Evolutionary conservation across 495 filamentous ascomycete species (phyloP), one percentile per base, ranked within the genome.

Genomic region (Aspergillus ostianus): DNA sequence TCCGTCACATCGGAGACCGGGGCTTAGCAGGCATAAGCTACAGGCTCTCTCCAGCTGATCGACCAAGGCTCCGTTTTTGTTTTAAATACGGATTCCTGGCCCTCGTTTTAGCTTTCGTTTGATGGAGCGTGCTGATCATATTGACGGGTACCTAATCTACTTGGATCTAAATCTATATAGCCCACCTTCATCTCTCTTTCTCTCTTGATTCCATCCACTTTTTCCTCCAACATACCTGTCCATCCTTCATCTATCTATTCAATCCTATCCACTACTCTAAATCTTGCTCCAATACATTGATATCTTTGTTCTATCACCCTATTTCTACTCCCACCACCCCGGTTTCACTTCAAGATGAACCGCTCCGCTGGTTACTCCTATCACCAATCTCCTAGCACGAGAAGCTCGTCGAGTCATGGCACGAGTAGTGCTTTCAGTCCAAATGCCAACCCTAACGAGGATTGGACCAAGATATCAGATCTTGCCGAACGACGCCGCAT

Each of bases 391-490:
- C 67, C 76, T 53, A 67, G 69, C 59, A 73, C 90, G 47, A 85
- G 87, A 62, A 85, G 87, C 63, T 85, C 84, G 63, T 80, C 83
- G 18, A 81, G 70, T 57, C 87, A 91, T 70, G 87, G 85, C 62
- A 95, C 91, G 48, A 95, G 93, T 78, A 96, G 92, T 73, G 94
- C 95, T 62, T 97, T 97, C 84, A 96, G 92, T 78, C 89, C 89
- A 64, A 94, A 90, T 60, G 95, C 94, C 65, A 94, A 97, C 74
- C 92, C 94, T 56, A 93, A 96, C 65, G 93, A 98, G 76, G 93
- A 98, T 79, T 98, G 93, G 93, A 98, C 93, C 69, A 94, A 98
- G 85, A 97, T 98, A 75, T 97, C 94, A 48, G 93, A 98, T 71
- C 84, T 97, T 46, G 93, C 93, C 55, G 93, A 97, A 78, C 85